Percentiles rank a stretch among this genome's conserved stretches.
These are phyloP conservation scores for Vigna radiata DNA, from an alignment of 306 rosid species.

Conservation along the genomic window DNA sequence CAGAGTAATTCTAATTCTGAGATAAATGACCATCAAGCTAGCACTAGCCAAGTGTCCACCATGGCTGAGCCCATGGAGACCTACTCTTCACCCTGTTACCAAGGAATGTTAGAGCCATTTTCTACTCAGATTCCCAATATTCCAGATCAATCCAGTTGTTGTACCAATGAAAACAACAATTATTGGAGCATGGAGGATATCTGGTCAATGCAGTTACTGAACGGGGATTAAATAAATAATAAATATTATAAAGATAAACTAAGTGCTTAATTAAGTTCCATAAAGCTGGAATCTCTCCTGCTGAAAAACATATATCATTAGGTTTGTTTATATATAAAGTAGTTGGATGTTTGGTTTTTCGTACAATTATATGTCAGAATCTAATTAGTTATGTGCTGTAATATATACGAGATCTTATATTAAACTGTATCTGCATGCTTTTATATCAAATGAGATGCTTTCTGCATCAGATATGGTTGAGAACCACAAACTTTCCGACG, in stretches of 20 bases:
- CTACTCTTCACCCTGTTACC: conserved; percentile 42
- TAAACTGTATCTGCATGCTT: conserved; percentile 35
- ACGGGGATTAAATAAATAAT: conserved; percentile 47
- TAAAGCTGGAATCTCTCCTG: background rate
- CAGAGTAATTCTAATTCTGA: conserved; percentile 45
- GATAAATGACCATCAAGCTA: conserved; percentile 49
- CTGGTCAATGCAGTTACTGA: conserved; percentile 83
- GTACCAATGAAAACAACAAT: conserved; percentile 39
- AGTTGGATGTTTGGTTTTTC: conserved; percentile 25
- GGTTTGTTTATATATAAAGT: conserved; percentile 48
- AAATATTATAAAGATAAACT: conserved; percentile 3
- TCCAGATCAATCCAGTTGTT: conserved; percentile 31
- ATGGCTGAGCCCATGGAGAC: conserved; percentile 55
- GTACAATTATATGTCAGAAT: conserved; percentile 19
- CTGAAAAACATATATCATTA: conserved; percentile 29
- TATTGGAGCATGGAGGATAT: conserved; percentile 83
- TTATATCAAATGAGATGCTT: conserved; percentile 8
- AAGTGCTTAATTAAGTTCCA: conserved; percentile 16
- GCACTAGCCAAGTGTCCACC: conserved; percentile 56
- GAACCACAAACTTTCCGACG: background rate
- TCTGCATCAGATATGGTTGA: conserved; percentile 29
- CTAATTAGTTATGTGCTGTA: conserved; percentile 41
- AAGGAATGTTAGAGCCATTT: conserved; percentile 41
- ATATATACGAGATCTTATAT: conserved; percentile 41
- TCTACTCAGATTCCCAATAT: conserved; percentile 39